phyloP scores from a whole-genome alignment of 2,329 filamentous ascomycete genomes.

The Bipolaris oryzae region DNA sequence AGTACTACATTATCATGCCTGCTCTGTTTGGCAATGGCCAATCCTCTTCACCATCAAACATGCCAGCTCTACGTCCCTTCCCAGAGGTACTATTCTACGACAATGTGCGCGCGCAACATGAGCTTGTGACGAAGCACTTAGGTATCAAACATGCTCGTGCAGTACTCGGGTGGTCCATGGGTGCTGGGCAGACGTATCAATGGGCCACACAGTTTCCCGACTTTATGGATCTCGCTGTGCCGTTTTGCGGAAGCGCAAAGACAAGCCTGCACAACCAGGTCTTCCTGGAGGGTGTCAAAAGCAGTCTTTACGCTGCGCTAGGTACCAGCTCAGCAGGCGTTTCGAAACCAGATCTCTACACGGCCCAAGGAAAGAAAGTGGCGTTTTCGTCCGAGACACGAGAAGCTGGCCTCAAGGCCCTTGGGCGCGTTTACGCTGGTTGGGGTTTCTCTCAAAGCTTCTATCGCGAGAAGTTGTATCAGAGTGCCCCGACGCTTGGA shows the following conservation, averaged over 20 bases:
- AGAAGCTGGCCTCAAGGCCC: slow-evolving; percentile 67
- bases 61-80: slow-evolving; percentile 60
- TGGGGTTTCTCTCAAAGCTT: slow-evolving; percentile 83
- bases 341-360: slow-evolving; percentile 32
- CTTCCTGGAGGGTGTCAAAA: slow-evolving; percentile 69
- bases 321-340: slow-evolving; percentile 60
- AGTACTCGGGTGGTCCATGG: slow-evolving; percentile 75
- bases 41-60: slow-evolving; percentile 71
- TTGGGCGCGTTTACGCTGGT: slow-evolving; percentile 77
- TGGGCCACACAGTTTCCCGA: slow-evolving; percentile 68
- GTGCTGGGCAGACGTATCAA: slow-evolving; percentile 69
- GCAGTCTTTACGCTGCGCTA: slow-evolving; percentile 64
- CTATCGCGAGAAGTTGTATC: slow-evolving; percentile 73
- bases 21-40: slow-evolving; percentile 73
- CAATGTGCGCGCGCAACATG: slow-evolving; percentile 70
- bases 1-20: slow-evolving; percentile 72
- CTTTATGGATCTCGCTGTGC: slow-evolving; percentile 69
- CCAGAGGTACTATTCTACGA: slow-evolving; percentile 70
- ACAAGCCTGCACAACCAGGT: slow-evolving; percentile 72
- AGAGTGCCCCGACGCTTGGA: slow-evolving; percentile 61
- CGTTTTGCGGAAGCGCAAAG: slow-evolving; percentile 70
- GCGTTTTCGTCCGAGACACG: slow-evolving; percentile 62
- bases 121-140: slow-evolving; percentile 68
- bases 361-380: slow-evolving; percentile 29
- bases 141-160: slow-evolving; percentile 65